phyloP scores from a whole-genome alignment of 495 filamentous ascomycete species.

The Letharia lupina region DNA sequence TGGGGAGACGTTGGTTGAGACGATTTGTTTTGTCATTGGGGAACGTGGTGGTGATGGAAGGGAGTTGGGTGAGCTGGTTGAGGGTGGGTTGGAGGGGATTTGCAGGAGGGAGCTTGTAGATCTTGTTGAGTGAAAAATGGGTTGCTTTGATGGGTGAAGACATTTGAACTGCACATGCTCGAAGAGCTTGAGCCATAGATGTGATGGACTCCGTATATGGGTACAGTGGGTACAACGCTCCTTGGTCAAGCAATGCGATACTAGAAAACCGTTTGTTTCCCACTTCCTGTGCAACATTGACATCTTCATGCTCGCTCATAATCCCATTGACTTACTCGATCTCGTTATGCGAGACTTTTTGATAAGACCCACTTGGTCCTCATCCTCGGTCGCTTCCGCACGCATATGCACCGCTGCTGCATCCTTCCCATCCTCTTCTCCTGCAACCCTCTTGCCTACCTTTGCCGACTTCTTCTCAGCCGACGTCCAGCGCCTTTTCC shows the following conservation, averaged over 20 bases:
- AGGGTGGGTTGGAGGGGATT: constrained; percentile 20
- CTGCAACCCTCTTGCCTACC: background rate
- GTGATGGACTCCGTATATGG: background rate
- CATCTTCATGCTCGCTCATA: background rate
- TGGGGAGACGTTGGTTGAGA: constrained; percentile 51
- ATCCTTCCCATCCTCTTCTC: background rate
- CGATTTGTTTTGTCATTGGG: constrained; percentile 37
- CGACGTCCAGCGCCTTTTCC: background rate
- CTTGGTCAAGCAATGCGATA: background rate
- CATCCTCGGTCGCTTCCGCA: background rate
- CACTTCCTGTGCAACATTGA: background rate
- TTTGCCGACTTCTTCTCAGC: background rate
- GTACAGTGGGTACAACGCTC: background rate
- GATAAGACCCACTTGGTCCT: background rate
- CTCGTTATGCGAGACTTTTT: background rate
- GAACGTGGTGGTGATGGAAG: constrained; percentile 35
- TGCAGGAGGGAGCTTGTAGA: constrained; percentile 11
- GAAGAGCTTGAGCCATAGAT: background rate
- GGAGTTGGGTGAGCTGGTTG: constrained; percentile 14
- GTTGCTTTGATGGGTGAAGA: background rate
- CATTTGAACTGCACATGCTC: background rate
- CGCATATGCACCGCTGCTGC: background rate
- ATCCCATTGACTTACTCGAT: background rate
- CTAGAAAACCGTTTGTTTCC: background rate
- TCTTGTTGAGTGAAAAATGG: background rate